These are phyloP conservation scores for Umbelopsis sp. DNA, from an alignment of 192 early-diverging fungal genomes.

Conservation along the genomic window DNA sequence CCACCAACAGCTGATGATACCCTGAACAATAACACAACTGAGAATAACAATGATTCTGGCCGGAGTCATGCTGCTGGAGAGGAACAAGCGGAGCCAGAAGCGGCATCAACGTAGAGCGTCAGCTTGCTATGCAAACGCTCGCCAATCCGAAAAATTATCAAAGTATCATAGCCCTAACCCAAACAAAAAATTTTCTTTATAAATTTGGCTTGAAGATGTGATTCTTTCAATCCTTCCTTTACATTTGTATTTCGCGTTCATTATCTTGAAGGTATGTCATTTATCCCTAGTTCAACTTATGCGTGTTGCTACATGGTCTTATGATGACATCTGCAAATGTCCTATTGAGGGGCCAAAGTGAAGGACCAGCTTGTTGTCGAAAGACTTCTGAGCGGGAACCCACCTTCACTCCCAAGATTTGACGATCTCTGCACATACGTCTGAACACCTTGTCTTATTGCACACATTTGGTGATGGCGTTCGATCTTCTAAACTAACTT, in stretches of 20 bases:
- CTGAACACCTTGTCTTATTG: background rate
- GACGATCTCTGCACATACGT: slow-evolving; percentile 7
- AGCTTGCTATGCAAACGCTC: background rate
- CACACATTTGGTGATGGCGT: background rate
- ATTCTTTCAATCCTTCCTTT: background rate
- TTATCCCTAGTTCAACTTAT: background rate
- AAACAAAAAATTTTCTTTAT: background rate
- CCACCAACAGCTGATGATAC: too few relatives aligned
- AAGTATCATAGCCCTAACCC: slow-evolving; percentile 1
- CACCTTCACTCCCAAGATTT: slow-evolving; percentile 17
- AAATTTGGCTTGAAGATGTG: slow-evolving; percentile 4
- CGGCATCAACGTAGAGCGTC: too few relatives aligned
- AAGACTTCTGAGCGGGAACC: slow-evolving; percentile 22
- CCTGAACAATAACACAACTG: too few relatives aligned
- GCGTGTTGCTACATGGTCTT: background rate
- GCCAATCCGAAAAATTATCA: background rate
- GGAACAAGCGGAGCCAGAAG: too few relatives aligned
- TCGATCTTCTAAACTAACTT: too few relatives aligned
- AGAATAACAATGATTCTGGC: too few relatives aligned
- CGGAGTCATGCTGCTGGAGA: too few relatives aligned
- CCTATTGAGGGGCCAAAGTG: slow-evolving; percentile 15
- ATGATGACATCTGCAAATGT: slow-evolving; percentile 12
- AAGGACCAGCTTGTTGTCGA: slow-evolving; percentile 19
- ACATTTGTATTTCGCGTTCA: background rate
- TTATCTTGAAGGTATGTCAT: background rate